Conservation (phyloP, 2,329 filamentous ascomycete genomes). For the Colletotrichum camelliae region DNA sequence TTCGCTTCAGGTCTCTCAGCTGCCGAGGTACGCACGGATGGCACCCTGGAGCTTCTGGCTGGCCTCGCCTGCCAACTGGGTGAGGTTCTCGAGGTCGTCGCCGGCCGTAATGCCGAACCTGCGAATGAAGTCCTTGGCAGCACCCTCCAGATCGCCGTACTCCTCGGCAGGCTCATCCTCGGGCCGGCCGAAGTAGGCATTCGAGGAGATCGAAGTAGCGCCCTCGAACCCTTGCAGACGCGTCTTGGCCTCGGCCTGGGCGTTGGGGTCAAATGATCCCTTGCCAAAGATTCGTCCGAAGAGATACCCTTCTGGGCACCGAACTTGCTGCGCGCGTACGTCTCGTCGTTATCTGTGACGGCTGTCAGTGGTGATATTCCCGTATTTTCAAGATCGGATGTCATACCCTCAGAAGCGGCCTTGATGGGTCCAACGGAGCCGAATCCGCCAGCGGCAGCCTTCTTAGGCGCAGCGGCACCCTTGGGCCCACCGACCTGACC, state of each 20-base stretch:
- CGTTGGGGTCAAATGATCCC: slow-evolving; percentile 79
- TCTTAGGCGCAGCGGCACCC: slow-evolving; percentile 68
- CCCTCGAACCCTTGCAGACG: slow-evolving; percentile 93
- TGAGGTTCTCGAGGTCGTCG: slow-evolving; percentile 93
- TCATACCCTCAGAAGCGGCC: slow-evolving; percentile 69
- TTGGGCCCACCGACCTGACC: slow-evolving; percentile 78
- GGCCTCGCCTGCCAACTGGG: slow-evolving; percentile 82
- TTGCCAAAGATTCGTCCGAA: slow-evolving; percentile 97
- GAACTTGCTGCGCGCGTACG: slow-evolving; percentile 87
- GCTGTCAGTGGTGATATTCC: not conserved
- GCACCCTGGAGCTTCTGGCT: slow-evolving; percentile 82
- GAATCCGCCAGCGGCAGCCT: slow-evolving; percentile 75
- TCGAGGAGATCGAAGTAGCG: slow-evolving; percentile 89
- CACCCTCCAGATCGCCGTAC: slow-evolving; percentile 90
- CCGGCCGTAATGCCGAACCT: slow-evolving; percentile 95
- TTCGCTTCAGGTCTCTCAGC: slow-evolving; percentile 40
- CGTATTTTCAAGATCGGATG: not conserved
- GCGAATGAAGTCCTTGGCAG: slow-evolving; percentile 94
- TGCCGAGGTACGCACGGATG: slow-evolving; percentile 68
- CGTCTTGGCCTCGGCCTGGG: slow-evolving; percentile 84
- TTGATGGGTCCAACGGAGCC: slow-evolving; percentile 82
- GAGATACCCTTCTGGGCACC: slow-evolving; percentile 94
- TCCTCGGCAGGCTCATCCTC: slow-evolving; percentile 81
- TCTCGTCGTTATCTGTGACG: slow-evolving; percentile 72
- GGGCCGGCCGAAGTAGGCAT: slow-evolving; percentile 94